phyloP scores from a whole-genome alignment of 1,284 basidiomycete genomes.

The Rhodotorula sp. region DNA sequence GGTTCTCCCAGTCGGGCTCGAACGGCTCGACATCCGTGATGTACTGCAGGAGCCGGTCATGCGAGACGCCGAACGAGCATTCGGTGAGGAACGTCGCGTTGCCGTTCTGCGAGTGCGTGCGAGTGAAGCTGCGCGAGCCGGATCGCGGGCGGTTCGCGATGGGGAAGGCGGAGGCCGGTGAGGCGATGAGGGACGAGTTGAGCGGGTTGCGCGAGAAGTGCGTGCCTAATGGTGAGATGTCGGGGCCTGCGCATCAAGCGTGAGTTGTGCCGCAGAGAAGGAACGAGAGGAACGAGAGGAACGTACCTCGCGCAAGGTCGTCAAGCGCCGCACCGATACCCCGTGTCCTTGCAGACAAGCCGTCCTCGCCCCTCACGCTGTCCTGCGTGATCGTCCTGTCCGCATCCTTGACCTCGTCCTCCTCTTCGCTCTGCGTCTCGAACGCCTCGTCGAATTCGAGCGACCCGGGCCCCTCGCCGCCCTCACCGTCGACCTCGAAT shows the following conservation, averaged over 20 bases:
- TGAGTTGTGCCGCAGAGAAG: not conserved
- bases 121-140: constrained; percentile 42
- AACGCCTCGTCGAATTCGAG: constrained; percentile 12
- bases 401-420: constrained; percentile 11
- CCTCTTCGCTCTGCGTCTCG: constrained; percentile 25
- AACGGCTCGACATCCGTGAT: constrained; percentile 95
- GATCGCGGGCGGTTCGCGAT: constrained; percentile 1
- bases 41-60: constrained; percentile 84
- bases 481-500: not conserved
- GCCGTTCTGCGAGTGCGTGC: constrained; percentile 28
- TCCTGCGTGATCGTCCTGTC: constrained; percentile 11
- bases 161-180: not conserved
- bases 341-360: constrained; percentile 48
- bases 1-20: constrained; percentile 88
- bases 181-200: not conserved
- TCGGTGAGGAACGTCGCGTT: constrained; percentile 84
- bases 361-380: constrained; percentile 1
- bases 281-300: not conserved
- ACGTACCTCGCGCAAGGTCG: constrained; percentile 12
- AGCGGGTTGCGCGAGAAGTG: not conserved
- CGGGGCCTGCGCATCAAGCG: constrained; percentile 12
- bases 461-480: constrained; percentile 8
- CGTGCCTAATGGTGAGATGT: constrained; percentile 7
- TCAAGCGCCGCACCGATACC: constrained; percentile 29
- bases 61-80: constrained; percentile 89